These are phyloP conservation scores for Magnaporthiopsis rhizophila DNA, from an alignment of 2,329 filamentous ascomycete species.

Conservation along the genomic window DNA sequence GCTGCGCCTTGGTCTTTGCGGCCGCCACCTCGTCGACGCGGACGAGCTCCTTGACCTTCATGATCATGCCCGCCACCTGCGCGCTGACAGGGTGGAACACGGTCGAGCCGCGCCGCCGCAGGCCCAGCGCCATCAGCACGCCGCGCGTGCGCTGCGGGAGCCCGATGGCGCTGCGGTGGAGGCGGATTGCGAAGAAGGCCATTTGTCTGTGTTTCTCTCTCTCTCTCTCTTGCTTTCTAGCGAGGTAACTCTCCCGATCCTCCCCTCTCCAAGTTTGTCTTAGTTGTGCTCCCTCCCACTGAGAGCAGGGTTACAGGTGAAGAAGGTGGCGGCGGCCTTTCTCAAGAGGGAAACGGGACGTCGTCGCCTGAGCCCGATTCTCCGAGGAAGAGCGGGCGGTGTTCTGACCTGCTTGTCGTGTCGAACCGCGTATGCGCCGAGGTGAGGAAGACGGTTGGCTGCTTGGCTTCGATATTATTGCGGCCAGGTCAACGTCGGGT, in stretches of 20 bases:
- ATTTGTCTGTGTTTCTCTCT: constrained; percentile 31
- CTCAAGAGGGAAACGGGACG: no score
- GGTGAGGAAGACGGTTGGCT: neutral
- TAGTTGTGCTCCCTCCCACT: no score
- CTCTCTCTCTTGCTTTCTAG: neutral
- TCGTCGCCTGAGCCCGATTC: neutral
- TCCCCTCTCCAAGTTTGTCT: neutral
- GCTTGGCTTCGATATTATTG: neutral
- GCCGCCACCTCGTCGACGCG: constrained; percentile 68
- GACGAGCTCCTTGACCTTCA: constrained; percentile 90
- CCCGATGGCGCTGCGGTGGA: constrained; percentile 83
- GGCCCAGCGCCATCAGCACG: constrained; percentile 76
- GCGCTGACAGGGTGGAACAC: constrained; percentile 82
- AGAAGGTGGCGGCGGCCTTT: no score
- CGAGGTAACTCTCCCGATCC: neutral
- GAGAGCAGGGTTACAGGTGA: no score
- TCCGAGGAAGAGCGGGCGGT: no score
- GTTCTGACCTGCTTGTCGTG: neutral
- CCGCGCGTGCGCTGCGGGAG: constrained; percentile 72
- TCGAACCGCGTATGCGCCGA: no score
- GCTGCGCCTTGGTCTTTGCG: constrained; percentile 55
- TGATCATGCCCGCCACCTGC: constrained; percentile 80
- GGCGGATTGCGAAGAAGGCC: constrained; percentile 84
- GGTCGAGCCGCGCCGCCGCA: constrained; percentile 75
- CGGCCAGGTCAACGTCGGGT: neutral